Percentiles rank a stretch among this genome's conserved stretches.
Evolutionary conservation across 805 yeast genomes (phyloP).

Genomic region (Millerago galiae): DNA sequence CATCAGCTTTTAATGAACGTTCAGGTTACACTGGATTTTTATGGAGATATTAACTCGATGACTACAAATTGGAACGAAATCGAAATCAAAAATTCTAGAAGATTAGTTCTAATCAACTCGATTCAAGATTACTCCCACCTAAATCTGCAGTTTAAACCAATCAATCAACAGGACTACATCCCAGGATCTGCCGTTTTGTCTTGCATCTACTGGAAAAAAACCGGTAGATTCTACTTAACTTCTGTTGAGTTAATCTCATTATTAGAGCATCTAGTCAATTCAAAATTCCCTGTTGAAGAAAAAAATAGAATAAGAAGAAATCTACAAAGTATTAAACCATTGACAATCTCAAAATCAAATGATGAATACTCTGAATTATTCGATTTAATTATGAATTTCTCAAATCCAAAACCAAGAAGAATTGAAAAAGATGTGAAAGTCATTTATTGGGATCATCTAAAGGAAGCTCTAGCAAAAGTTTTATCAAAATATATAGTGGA

Average conservation of each 20-base stretch:
- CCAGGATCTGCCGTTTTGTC: conserved; percentile 42
- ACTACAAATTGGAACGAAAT: conserved; percentile 40
- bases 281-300: conserved; percentile 58
- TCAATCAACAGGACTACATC: conserved; percentile 29
- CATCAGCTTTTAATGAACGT: conserved; percentile 8
- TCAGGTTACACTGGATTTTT: conserved; percentile 13
- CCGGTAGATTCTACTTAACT: conserved; percentile 46
- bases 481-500: conserved; percentile 43
- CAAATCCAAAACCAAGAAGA: conserved; percentile 59
- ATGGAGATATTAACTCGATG: conserved; percentile 24
- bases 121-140: conserved; percentile 28
- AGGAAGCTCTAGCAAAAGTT: conserved; percentile 49
- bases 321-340: conserved; percentile 55
- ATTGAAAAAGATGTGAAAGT: conserved; percentile 69
- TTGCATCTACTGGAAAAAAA: conserved; percentile 53
- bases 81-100: conserved; percentile 36
- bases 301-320: conserved; percentile 65
- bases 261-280: conserved; percentile 47
- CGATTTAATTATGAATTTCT: conserved; percentile 51
- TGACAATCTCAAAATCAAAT: conserved; percentile 47
- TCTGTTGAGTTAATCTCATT: conserved; percentile 57
- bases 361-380: conserved; percentile 33
- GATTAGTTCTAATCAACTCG: conserved; percentile 43
- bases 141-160: conserved; percentile 33
- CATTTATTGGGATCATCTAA: conserved; percentile 50